Conservation (phyloP, 345 rosid genomes). For the Carallia pectinifolia region DNA sequence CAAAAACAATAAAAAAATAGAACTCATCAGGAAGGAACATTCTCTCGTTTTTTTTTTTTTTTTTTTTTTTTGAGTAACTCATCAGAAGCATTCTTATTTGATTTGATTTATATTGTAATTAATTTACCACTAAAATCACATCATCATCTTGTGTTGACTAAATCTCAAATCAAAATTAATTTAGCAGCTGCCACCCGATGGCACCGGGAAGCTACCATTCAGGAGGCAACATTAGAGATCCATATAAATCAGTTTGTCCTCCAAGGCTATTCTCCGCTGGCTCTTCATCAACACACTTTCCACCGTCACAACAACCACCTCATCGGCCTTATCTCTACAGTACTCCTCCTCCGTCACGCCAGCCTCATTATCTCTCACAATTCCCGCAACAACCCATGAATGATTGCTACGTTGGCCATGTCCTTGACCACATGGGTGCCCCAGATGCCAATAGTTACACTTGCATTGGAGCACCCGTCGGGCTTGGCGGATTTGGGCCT, state of each 20-base stretch:
- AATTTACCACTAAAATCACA: neutral
- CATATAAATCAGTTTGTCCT: constrained; percentile 54
- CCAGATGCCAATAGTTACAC: constrained; percentile 50
- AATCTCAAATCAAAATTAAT: neutral
- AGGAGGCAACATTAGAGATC: constrained; percentile 49
- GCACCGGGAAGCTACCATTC: constrained; percentile 44
- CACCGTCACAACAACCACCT: constrained; percentile 25
- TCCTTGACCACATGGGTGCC: constrained; percentile 40
- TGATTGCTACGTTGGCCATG: constrained; percentile 65
- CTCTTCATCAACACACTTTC: constrained; percentile 38
- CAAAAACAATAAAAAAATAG: too few species aligned
- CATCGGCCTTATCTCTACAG: constrained; percentile 44
- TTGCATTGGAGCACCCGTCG: constrained; percentile 78
- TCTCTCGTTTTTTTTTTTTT: too few species aligned
- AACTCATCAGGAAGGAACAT: too few species aligned
- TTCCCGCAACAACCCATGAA: constrained; percentile 32
- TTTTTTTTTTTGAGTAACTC: too few species aligned
- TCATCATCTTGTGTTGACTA: neutral
- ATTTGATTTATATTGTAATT: too few species aligned
- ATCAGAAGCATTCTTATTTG: too few species aligned
- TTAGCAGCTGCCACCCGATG: constrained; percentile 51
- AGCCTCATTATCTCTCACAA: constrained; percentile 38
- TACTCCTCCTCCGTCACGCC: constrained; percentile 43
- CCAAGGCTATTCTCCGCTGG: constrained; percentile 48
- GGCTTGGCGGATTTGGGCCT: constrained; percentile 35